A percentile compares a stretch with the other conserved stretches of the same genome.
Evolutionary conservation across 257 asterid species (phyloP).

Genomic region (Nicotiana knightiana): DNA sequence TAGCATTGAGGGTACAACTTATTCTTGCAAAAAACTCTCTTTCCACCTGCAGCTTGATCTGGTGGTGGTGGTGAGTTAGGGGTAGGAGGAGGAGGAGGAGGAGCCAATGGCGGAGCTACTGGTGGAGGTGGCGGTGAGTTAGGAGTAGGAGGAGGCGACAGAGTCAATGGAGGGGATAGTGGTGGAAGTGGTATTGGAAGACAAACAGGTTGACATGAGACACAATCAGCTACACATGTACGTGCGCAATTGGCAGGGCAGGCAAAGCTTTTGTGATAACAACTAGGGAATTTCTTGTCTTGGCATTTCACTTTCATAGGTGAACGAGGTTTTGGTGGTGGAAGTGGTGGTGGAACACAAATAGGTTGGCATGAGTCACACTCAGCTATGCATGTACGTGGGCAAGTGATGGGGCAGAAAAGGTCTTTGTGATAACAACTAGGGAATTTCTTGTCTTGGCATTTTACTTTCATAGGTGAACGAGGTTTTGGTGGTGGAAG

Average conservation of each 20-base stretch:
- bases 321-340: conserved; percentile 19
- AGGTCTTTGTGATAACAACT: conserved; percentile 27
- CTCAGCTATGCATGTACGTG: conserved; percentile 33
- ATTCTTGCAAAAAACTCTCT: conserved; percentile 48
- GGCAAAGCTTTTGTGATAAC: conserved; percentile 21
- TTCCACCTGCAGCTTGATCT: conserved; percentile 30
- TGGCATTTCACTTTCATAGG: conserved; percentile 21
- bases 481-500: conserved; percentile 19
- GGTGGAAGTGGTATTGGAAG: background rate
- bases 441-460: conserved; percentile 12
- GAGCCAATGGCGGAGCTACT: background rate
- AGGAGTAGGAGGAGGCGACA: background rate
- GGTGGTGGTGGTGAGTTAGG: background rate
- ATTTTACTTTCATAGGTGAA: conserved; percentile 20
- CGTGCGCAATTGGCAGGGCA: conserved; percentile 24
- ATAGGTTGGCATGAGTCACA: conserved; percentile 43
- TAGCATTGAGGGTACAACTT: conserved; percentile 28
- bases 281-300: conserved; percentile 10
- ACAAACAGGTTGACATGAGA: conserved; percentile 17
- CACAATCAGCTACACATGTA: conserved; percentile 27
- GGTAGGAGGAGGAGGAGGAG: background rate
- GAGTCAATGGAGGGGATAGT: background rate
- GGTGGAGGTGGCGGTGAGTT: too few relatives aligned
- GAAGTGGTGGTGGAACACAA: conserved; percentile 21
- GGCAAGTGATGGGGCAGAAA: conserved; percentile 47